phyloP scores from a whole-genome alignment of 164 flowering plant species.

The Akebia trifoliata region DNA sequence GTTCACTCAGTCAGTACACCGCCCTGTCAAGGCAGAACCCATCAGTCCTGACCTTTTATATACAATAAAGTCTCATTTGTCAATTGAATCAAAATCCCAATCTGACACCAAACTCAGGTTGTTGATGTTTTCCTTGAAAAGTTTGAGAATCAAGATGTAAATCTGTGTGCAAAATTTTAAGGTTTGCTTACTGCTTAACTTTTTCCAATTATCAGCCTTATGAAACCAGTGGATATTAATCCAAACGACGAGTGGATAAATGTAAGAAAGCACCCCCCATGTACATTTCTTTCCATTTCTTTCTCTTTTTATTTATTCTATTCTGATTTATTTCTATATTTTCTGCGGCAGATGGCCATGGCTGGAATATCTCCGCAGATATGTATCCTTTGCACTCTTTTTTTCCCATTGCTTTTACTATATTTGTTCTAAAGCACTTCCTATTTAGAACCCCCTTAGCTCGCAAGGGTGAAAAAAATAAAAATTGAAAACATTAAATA shows the following conservation, averaged over 20 bases:
- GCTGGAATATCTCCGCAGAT: conserved; percentile 87
- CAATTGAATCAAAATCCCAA: too few relatives aligned
- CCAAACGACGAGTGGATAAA: conserved; percentile 95
- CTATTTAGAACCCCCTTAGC: not conserved
- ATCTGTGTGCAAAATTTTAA: not conserved
- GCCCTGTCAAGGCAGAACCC: too few relatives aligned
- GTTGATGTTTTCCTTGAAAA: too few relatives aligned
- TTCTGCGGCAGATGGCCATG: conserved; percentile 78
- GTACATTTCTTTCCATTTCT: not conserved
- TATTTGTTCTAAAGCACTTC: not conserved
- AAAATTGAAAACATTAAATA: not conserved
- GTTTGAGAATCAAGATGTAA: too few relatives aligned
- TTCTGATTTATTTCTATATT: not conserved
- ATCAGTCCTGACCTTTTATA: too few relatives aligned
- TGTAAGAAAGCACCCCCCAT: conserved; percentile 39
- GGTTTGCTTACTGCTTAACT: not conserved
- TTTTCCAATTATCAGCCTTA: conserved; percentile 48
- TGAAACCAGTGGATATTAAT: conserved; percentile 90
- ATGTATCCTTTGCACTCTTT: conserved; percentile 60
- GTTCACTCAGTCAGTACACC: too few relatives aligned
- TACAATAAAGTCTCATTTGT: too few relatives aligned
- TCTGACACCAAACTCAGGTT: too few relatives aligned
- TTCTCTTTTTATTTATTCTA: not conserved
- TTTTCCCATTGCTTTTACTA: not conserved
- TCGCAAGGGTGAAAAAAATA: not conserved